These are phyloP conservation scores for Colletotrichum destructivum DNA, from an alignment of 2,329 filamentous ascomycete genomes.

Conservation along the genomic window DNA sequence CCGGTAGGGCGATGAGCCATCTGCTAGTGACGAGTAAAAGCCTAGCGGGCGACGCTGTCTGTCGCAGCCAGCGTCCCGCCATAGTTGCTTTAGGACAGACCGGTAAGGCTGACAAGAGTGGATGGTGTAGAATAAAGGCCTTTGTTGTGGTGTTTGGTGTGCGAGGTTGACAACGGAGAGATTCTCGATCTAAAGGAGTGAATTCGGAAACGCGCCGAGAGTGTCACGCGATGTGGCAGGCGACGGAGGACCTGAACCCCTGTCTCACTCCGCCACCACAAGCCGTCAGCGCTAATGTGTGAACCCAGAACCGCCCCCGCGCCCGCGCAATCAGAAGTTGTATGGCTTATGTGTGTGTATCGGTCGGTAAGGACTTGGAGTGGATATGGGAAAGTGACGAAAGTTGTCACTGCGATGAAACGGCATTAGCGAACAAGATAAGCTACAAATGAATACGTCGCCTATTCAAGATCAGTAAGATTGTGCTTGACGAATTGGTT, in stretches of 20 bases:
- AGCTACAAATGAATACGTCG: too few species aligned
- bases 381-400: too few species aligned
- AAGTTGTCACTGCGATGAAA: too few species aligned
- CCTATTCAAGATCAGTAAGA: too few species aligned
- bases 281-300: neutral
- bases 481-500: too few species aligned
- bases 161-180: too few species aligned
- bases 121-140: neutral
- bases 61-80: neutral
- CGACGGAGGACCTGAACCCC: neutral
- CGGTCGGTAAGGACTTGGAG: too few species aligned
- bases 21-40: neutral
- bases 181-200: too few species aligned
- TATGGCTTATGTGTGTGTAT: neutral
- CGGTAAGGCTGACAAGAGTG: neutral
- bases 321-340: neutral
- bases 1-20: neutral
- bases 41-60: neutral
- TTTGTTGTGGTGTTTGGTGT: too few species aligned
- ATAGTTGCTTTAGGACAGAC: neutral
- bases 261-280: conserved; percentile 6
- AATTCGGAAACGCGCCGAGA: neutral
- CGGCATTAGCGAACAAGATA: too few species aligned
- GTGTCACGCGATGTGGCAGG: conserved; percentile 9
- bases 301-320: neutral